phyloP scores from a whole-genome alignment of 23 red algal species.

The Gracilaria vermiculophylla region DNA sequence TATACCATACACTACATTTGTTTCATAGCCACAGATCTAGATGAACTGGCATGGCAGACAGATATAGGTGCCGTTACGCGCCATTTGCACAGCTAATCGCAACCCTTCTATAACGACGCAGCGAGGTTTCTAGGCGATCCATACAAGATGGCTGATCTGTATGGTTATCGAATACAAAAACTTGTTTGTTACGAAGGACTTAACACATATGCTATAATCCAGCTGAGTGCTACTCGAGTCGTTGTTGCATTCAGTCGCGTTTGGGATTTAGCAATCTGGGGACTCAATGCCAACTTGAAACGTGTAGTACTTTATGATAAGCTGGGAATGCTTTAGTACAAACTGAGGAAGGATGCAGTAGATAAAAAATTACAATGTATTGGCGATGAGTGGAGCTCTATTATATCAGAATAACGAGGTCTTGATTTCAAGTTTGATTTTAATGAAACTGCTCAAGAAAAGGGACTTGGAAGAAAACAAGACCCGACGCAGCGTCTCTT shows the following conservation, averaged over 20 bases:
- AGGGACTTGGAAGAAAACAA: not conserved
- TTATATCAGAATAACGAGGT: not conserved
- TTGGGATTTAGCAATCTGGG: constrained; percentile 70
- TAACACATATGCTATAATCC: constrained; percentile 66
- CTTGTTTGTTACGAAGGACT: constrained; percentile 30
- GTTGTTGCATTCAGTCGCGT: constrained; percentile 74
- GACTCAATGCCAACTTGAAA: constrained; percentile 55
- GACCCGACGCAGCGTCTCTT: not conserved
- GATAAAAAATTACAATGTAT: not conserved
- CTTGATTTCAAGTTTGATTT: not conserved
- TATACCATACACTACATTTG: constrained; percentile 10
- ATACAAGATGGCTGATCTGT: constrained; percentile 35
- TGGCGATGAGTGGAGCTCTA: not conserved
- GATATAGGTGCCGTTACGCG: not conserved
- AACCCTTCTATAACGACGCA: constrained; percentile 56
- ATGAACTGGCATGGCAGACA: constrained; percentile 12
- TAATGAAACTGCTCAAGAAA: not conserved
- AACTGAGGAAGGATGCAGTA: not conserved
- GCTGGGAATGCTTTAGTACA: constrained; percentile 44
- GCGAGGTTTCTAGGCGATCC: constrained; percentile 63
- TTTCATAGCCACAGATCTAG: constrained; percentile 30
- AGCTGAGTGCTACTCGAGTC: constrained; percentile 49
- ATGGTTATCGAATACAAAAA: constrained; percentile 45
- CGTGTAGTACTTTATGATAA: constrained; percentile 48
- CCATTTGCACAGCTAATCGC: not conserved